Percentiles rank a stretch among this genome's conserved stretches.
Conservation (phyloP, 148 eudicot genomes). For the Hydrangea macrophylla region DNA sequence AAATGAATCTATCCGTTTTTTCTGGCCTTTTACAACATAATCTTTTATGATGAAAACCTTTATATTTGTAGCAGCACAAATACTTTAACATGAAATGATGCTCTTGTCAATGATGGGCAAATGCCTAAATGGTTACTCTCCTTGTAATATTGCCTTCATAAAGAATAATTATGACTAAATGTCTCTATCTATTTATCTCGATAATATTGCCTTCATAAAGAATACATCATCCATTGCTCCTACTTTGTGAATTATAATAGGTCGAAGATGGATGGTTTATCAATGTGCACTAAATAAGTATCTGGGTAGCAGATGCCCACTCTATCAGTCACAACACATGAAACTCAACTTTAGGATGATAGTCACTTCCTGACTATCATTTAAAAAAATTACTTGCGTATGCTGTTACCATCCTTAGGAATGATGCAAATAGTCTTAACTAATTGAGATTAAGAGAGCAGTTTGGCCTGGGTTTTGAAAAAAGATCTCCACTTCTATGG, state of each 20-base stretch:
- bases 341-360: background rate
- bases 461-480: background rate
- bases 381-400: background rate
- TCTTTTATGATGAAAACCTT: background rate
- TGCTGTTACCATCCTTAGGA: background rate
- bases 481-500: background rate
- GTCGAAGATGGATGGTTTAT: background rate
- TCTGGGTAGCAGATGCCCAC: background rate
- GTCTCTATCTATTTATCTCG: background rate
- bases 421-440: background rate
- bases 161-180: background rate
- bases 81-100: background rate
- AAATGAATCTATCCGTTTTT: background rate
- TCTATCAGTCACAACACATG: background rate
- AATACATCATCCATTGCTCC: background rate
- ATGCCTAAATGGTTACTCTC: background rate
- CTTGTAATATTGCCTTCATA: background rate
- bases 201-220: background rate
- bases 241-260: background rate
- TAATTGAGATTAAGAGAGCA: background rate
- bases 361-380: background rate
- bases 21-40: background rate
- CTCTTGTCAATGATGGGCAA: background rate
- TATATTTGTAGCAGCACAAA: background rate
- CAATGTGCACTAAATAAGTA: background rate